A percentile compares a stretch with the other conserved stretches of the same genome.
Conservation (phyloP, 164 flowering plant genomes). For the Vitis amurensis region DNA sequence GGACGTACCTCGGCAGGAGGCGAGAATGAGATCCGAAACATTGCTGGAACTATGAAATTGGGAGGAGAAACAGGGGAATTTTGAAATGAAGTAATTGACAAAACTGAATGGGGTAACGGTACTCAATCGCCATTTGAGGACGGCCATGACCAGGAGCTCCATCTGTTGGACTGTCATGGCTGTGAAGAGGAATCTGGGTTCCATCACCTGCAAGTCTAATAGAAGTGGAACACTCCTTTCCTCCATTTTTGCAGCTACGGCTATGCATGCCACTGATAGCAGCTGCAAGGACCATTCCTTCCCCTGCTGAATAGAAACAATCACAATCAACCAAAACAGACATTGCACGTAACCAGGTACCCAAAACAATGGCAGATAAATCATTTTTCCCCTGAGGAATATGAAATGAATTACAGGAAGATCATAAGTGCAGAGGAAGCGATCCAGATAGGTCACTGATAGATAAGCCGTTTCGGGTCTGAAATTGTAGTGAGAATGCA, state of each 20-base stretch:
- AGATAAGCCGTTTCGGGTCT: slow-evolving; percentile 20
- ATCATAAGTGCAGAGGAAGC: slow-evolving; percentile 10
- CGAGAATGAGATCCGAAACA: too few relatives aligned
- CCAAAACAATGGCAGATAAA: too few relatives aligned
- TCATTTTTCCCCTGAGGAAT: too few relatives aligned
- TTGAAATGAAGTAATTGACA: neutral
- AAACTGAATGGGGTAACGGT: neutral
- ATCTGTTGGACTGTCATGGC: slow-evolving; percentile 4
- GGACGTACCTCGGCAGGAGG: too few relatives aligned
- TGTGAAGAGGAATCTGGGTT: slow-evolving; percentile 18
- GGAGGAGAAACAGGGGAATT: neutral
- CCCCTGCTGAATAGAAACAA: slow-evolving; percentile 4
- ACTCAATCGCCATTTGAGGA: neutral
- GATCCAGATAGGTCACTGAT: slow-evolving; percentile 21
- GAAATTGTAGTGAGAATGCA: slow-evolving; percentile 15
- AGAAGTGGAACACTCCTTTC: slow-evolving; percentile 19
- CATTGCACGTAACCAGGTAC: too few relatives aligned
- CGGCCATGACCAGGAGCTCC: neutral
- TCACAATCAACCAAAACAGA: neutral
- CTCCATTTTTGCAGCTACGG: slow-evolving; percentile 33
- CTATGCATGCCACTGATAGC: slow-evolving; percentile 21
- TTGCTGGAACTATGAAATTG: too few relatives aligned
- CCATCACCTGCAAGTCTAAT: slow-evolving; percentile 16
- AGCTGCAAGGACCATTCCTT: slow-evolving; percentile 11
- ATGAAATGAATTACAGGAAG: slow-evolving; percentile 11